These are phyloP conservation scores for Centella asiatica DNA, from an alignment of 129 eudicot species.

Conservation along the genomic window DNA sequence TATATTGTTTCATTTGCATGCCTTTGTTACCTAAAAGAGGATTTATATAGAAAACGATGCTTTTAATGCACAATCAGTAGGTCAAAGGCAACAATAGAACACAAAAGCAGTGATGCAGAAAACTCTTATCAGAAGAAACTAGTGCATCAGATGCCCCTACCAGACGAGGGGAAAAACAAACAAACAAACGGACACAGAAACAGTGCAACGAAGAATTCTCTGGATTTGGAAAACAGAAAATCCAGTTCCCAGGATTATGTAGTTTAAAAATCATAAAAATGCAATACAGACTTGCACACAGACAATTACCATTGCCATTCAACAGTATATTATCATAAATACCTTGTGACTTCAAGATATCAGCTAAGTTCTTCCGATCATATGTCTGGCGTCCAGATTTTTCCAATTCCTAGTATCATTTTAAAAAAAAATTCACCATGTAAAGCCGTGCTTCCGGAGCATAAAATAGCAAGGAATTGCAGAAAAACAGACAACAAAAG, in stretches of 20 bases:
- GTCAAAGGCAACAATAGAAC: background rate
- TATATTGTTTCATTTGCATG: slow-evolving; percentile 60
- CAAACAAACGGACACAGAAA: no score
- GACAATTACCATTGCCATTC: background rate
- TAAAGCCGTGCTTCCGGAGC: background rate
- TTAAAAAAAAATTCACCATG: background rate
- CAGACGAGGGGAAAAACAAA: no score
- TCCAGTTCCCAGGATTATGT: background rate
- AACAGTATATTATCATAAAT: background rate
- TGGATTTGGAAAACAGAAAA: background rate
- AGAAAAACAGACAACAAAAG: background rate
- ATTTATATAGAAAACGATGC: slow-evolving; percentile 3
- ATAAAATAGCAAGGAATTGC: background rate
- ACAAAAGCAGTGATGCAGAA: background rate
- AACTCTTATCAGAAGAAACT: background rate
- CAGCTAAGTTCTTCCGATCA: slow-evolving; percentile 62
- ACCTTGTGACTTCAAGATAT: slow-evolving; percentile 75
- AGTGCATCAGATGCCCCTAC: no score
- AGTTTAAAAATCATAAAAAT: background rate
- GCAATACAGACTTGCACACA: background rate
- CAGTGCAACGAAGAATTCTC: background rate
- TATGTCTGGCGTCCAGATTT: slow-evolving; percentile 43
- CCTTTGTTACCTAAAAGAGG: slow-evolving; percentile 67
- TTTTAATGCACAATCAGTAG: slow-evolving; percentile 5
- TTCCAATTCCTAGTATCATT: slow-evolving; percentile 56